Evolutionary conservation across 2,329 filamentous ascomycete genomes (phyloP), one percentile per base, ranked within the genome.

Genomic region (Rhinocladiella similis): DNA sequence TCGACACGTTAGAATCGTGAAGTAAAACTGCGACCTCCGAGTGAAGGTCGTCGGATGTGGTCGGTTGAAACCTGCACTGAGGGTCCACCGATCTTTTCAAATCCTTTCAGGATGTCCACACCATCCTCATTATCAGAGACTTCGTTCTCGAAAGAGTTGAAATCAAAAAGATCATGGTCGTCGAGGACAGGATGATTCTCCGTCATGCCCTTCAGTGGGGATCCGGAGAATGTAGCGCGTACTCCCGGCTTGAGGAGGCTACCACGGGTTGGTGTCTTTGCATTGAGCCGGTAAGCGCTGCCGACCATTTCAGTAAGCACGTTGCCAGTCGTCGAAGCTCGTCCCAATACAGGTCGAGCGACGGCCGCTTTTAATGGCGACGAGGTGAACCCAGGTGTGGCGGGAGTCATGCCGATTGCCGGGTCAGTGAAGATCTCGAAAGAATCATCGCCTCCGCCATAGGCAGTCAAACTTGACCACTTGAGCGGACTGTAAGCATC

Each of bases 391-490:
- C 66, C 70, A 56, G 68, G 71, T 42, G 70, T 72, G 13, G 72
- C 77, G 22, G 71, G 63, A 22, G 69, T 69, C 13, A 57, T 22
- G 16, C 49, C 52, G 5, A 73, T 74, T 29, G 70, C 67, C n/a
- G 70, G 55, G 45, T 79, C 77, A 9, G 72, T 70, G 62, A 85
- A 86, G 41, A 84, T 78, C 65, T 84, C 81, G 65, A 84, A 86
- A 20, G 72, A 75, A 53, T 73, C 71, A 54, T 78, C 76, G 57
- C 79, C 77, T 50, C 68, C 68, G 47, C 75, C 70, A 48, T 68
- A 69, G 25, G 63, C 50, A 4, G 58, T 13, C 67, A 73, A 25
- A 50, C 82, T 73, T 55, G 74, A 69, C 33, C 83, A 73, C 62
- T 82, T 81, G 63, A 84, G 80, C 13, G 76, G 77, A 54, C 76